These are phyloP conservation scores for Drechslerella dactyloides DNA, from an alignment of 2,329 filamentous ascomycete genomes.

Conservation along the genomic window DNA sequence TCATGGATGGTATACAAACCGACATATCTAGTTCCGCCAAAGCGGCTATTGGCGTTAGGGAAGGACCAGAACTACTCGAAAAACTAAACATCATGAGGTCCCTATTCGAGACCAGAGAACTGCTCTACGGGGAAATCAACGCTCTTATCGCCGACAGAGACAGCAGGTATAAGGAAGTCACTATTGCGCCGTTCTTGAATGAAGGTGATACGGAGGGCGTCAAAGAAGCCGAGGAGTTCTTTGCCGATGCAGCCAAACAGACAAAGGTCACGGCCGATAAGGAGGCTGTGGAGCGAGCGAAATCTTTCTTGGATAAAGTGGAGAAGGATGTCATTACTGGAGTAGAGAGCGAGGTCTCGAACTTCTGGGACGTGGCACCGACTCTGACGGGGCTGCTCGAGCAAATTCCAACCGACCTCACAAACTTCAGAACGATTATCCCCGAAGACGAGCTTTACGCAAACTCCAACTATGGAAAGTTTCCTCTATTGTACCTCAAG, in stretches of 20 bases:
- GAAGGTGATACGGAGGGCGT: constrained; percentile 77
- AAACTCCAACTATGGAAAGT: constrained; percentile 78
- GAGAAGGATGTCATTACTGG: constrained; percentile 85
- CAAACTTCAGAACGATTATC: constrained; percentile 64
- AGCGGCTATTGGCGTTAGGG: constrained; percentile 68
- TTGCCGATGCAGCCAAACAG: constrained; percentile 75
- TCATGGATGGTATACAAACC: constrained; percentile 77
- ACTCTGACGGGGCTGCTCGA: constrained; percentile 78
- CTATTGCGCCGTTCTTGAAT: constrained; percentile 80
- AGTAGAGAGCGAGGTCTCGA: constrained; percentile 87
- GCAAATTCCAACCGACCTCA: constrained; percentile 70
- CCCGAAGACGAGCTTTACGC: constrained; percentile 80
- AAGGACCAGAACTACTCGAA: constrained; percentile 89
- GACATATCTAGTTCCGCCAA: constrained; percentile 85
- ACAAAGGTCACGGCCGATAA: constrained; percentile 74
- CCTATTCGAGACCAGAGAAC: constrained; percentile 94
- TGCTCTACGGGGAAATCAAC: constrained; percentile 81
- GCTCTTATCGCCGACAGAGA: constrained; percentile 85
- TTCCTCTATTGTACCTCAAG: constrained; percentile 90
- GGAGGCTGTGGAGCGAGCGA: constrained; percentile 74
- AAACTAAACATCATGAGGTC: constrained; percentile 94
- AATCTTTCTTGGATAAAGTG: constrained; percentile 78
- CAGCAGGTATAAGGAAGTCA: constrained; percentile 81
- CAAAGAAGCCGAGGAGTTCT: constrained; percentile 79
- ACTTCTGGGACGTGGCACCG: constrained; percentile 98